phyloP scores from a whole-genome alignment of 495 filamentous ascomycete species.

The Trichoderma gamsii region DNA sequence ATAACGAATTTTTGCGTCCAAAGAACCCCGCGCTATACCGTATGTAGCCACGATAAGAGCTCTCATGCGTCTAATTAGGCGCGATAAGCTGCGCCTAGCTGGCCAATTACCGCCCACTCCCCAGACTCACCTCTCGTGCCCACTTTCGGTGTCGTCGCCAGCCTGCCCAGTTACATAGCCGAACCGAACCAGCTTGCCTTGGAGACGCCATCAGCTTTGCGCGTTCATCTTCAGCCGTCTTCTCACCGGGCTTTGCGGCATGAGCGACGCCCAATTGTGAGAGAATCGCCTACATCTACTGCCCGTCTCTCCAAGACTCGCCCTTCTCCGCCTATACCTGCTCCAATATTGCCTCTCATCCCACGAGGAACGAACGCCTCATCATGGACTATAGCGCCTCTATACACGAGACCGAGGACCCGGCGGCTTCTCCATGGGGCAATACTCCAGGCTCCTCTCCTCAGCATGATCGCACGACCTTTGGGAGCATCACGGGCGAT shows the following conservation, averaged over 20 bases:
- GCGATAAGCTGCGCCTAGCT: neutral
- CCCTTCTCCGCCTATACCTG: neutral
- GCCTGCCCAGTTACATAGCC: conserved; percentile 5
- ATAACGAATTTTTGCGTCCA: conserved; percentile 7
- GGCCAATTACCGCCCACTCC: neutral
- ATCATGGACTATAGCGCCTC: conserved; percentile 82
- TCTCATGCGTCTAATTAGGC: neutral
- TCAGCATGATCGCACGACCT: conserved; percentile 52
- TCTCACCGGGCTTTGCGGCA: neutral
- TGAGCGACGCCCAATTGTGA: neutral
- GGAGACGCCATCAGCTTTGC: neutral
- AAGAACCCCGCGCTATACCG: neutral
- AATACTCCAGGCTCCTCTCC: conserved; percentile 59
- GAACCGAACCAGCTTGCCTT: conserved; percentile 1
- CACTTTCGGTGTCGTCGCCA: conserved; percentile 5
- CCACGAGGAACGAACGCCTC: neutral
- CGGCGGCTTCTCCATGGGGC: conserved; percentile 69
- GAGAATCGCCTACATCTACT: neutral
- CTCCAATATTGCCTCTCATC: conserved; percentile 2
- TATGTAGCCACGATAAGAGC: neutral
- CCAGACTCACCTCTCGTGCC: neutral
- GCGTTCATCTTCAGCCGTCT: neutral
- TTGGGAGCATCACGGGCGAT: conserved; percentile 35
- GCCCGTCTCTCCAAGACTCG: neutral
- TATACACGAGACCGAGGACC: conserved; percentile 66